Conservation (phyloP, 169 alveolate species). For the Toxoplasma gondii region DNA sequence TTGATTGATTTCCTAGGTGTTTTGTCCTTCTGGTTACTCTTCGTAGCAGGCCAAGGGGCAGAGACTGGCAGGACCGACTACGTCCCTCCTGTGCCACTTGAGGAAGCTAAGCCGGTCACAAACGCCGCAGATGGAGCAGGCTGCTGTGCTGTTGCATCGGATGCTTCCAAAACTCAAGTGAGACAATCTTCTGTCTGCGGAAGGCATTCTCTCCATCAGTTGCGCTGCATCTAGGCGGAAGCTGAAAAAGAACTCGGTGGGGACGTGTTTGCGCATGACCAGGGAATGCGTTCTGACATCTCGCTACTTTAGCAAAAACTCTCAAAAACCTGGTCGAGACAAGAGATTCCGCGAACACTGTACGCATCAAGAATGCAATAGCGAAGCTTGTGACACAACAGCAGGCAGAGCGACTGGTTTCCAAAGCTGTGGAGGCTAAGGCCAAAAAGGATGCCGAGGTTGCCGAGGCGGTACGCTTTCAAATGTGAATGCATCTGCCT, state of each 20-base stretch:
- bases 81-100: neutral
- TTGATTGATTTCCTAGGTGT: neutral
- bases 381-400: constrained; percentile 9
- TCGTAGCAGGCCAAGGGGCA: neutral
- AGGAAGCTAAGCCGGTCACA: neutral
- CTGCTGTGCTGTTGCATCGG: neutral
- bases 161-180: neutral
- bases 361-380: neutral
- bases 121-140: neutral
- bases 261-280: neutral
- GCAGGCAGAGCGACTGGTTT: neutral
- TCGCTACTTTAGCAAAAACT: neutral
- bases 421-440: constrained; percentile 5
- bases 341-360: neutral
- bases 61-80: neutral
- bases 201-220: too few species aligned
- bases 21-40: neutral
- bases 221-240: neutral
- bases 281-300: neutral
- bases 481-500: neutral
- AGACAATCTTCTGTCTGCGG: neutral
- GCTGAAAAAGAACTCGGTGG: constrained; percentile 22
- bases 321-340: neutral
- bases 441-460: constrained; percentile 1
- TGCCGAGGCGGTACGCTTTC: constrained; percentile 20